Evolutionary conservation across 2,329 filamentous ascomycete species (phyloP).

Genomic region (Microcera coccophila): DNA sequence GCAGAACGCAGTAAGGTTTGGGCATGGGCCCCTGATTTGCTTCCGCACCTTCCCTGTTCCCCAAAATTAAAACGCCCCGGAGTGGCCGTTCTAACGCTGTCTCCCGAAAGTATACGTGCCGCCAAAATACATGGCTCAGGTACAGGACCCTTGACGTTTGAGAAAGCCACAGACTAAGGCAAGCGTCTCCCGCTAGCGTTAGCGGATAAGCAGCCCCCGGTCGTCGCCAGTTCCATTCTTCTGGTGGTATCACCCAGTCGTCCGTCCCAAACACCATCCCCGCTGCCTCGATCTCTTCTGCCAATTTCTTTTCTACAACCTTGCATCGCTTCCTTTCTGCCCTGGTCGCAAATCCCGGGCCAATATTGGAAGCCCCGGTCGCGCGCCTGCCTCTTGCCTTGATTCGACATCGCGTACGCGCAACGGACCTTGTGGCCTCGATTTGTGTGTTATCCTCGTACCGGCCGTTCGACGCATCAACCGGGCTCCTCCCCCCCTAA

Average conservation of each 20-base stretch:
- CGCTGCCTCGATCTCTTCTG: not conserved
- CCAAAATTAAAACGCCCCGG: slow-evolving; percentile 27
- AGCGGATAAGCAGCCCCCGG: slow-evolving; percentile 17
- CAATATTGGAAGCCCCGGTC: not conserved
- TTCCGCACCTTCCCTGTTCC: slow-evolving; percentile 25
- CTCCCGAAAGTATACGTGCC: not conserved
- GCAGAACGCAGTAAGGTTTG: slow-evolving; percentile 9
- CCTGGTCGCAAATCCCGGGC: not conserved
- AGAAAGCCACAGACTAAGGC: too few species aligned
- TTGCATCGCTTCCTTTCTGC: not conserved
- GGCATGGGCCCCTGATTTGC: slow-evolving; percentile 13
- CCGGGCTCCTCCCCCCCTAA: slow-evolving; percentile 14
- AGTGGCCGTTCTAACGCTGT: not conserved
- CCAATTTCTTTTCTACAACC: not conserved
- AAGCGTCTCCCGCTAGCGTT: too few species aligned
- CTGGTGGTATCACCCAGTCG: not conserved
- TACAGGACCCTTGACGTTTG: too few species aligned
- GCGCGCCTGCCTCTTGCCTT: not conserved
- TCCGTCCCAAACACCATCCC: slow-evolving; percentile 23
- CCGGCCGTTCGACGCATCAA: not conserved
- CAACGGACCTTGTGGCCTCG: too few species aligned
- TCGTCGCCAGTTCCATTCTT: slow-evolving; percentile 22
- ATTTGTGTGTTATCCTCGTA: not conserved
- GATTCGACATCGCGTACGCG: too few species aligned
- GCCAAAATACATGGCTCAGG: too few species aligned